These are phyloP conservation scores for Podaxis sp. DNA, from an alignment of 768 basidiomycete species.

Conservation along the genomic window DNA sequence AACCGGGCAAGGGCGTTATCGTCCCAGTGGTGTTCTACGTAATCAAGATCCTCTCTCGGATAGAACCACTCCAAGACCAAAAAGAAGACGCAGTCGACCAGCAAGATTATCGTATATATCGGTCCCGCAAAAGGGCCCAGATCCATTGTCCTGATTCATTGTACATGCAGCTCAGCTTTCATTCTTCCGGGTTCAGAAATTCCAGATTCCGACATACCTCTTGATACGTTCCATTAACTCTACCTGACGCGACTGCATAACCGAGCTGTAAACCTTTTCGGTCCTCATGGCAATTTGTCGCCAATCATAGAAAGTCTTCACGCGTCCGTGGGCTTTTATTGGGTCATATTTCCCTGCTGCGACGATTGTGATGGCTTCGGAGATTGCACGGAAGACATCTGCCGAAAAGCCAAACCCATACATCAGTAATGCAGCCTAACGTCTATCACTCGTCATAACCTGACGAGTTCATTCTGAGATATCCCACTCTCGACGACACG, in stretches of 20 bases:
- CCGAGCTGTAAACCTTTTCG: constrained; percentile 76
- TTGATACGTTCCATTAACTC: constrained; percentile 78
- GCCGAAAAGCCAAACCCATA: neutral
- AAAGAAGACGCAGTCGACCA: constrained; percentile 90
- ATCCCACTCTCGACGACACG: constrained; percentile 20
- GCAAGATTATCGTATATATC: constrained; percentile 84
- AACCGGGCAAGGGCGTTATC: constrained; percentile 31
- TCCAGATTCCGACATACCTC: constrained; percentile 44
- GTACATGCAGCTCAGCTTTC: constrained; percentile 4
- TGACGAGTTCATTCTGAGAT: neutral
- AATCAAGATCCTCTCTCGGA: constrained; percentile 76
- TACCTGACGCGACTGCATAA: constrained; percentile 56
- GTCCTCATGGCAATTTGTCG: constrained; percentile 73
- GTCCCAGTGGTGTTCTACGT: constrained; percentile 67
- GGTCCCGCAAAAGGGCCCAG: constrained; percentile 80
- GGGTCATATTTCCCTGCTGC: constrained; percentile 71
- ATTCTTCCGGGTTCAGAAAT: neutral
- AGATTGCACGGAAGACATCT: constrained; percentile 87
- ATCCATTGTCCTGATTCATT: constrained; percentile 58
- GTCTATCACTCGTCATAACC: neutral
- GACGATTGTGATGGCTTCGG: constrained; percentile 75
- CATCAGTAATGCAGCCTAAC: neutral
- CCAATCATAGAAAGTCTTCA: constrained; percentile 90
- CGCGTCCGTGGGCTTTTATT: constrained; percentile 66
- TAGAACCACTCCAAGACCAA: constrained; percentile 80